Evolutionary conservation across 495 filamentous ascomycete species (phyloP), one percentile per base, ranked within the genome.

Genomic region (Podospora tetraspora): DNA sequence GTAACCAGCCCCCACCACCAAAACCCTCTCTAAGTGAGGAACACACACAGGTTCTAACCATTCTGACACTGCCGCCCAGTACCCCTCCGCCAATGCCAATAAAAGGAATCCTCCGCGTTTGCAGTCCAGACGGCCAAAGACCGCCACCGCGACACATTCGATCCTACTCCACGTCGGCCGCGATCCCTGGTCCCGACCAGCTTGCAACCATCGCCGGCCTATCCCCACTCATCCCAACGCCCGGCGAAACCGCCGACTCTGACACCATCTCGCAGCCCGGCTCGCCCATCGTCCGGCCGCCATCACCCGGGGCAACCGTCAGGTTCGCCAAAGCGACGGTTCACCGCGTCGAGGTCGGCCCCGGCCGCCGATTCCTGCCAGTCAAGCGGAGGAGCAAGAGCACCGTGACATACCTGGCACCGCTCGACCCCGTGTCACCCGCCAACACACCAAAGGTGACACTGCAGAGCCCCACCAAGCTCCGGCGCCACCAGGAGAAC

Each of bases 341-440:
- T 11, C 76, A 78, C 68, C 59, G 72, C 11, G 73, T 78, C 58
- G 76, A 78, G 23, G 73, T 78, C 25, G 70, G 69, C 3, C 73
- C 75, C 0, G 73, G 75, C 21, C 70, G 75, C 19, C 73, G 75
- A 23, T 71, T 78, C 56, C 59, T 74, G 7, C 76, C 76, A 7
- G 75, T 78, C 10, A 78, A 71, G 72, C 73, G 75, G 57, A 77
- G 72, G 69, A 76, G 72, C 68, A 75, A 75, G 66, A 77, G 75
- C 65, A 77, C 75, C 7, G 34, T 77, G n/a, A 74, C 75, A 5
- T 78, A 78, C 63, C 68, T 78, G n/a, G 64, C 75, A 5, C 76
- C 73, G 5, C 72, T 76, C 24, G 76, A 78, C 64, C 73, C 75
- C 8, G 73, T 69, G 13, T 43, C 68, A 13, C 68, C 71, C 57